Evolutionary conservation across 2,329 filamentous ascomycete species (phyloP).

Genomic region (Teratosphaeria epicoccoides): DNA sequence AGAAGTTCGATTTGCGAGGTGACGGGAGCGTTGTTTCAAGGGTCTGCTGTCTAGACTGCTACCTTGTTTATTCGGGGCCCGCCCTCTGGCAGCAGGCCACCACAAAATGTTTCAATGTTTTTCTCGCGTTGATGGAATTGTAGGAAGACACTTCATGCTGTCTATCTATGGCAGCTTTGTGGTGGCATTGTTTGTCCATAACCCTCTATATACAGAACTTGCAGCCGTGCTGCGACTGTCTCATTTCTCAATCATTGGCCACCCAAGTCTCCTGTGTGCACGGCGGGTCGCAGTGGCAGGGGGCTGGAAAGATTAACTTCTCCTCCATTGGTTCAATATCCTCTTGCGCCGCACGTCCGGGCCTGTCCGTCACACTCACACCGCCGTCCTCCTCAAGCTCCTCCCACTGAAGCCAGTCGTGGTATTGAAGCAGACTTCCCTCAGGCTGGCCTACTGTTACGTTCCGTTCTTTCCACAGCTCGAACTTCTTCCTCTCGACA

Average conservation of each 20-base stretch:
- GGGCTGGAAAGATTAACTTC: not conserved
- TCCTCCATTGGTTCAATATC: conserved; percentile 1
- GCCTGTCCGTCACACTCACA: conserved; percentile 6
- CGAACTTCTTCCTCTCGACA: conserved; percentile 6
- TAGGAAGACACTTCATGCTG: too few relatives aligned
- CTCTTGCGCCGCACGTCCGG: not conserved
- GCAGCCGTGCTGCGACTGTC: not conserved
- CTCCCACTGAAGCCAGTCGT: conserved; percentile 6
- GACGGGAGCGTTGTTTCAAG: too few relatives aligned
- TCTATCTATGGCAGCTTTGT: too few relatives aligned
- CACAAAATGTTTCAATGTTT: too few relatives aligned
- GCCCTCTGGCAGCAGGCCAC: too few relatives aligned
- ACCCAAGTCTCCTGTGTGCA: conserved; percentile 1
- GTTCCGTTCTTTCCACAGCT: conserved; percentile 8
- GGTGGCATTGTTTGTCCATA: too few relatives aligned
- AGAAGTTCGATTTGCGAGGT: not conserved
- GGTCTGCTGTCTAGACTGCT: not conserved
- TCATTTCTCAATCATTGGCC: not conserved
- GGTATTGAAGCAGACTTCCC: conserved; percentile 8
- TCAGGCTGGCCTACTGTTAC: not conserved
- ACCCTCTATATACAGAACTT: not conserved
- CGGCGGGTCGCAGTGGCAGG: not conserved
- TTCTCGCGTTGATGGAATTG: too few relatives aligned
- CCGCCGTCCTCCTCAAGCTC: conserved; percentile 10
- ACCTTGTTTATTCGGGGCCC: too few relatives aligned